Evolutionary conservation across 441 rosid species (phyloP), one percentile per base, ranked within the genome.

Genomic region (Erysimum pusillum): DNA sequence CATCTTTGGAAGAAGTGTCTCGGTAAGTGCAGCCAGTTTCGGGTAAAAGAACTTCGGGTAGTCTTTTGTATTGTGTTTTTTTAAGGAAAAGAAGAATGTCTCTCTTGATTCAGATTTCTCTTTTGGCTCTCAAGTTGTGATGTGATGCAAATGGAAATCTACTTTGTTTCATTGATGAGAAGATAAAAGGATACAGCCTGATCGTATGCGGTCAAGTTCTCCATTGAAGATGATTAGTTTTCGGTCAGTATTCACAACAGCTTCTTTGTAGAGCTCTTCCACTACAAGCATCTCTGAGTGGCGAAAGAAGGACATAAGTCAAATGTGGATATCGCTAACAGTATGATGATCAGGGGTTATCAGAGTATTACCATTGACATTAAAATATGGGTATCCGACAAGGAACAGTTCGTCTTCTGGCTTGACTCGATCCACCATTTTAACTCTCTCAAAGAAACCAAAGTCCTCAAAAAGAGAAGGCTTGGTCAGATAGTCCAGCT

Each of bases 1-100:
- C 94, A 94, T 91, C 81, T 71, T 69, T 0, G 97, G 97, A 59
- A 94, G 87, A 11, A 94, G 86, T 6, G 93, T 84, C 71, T 88
- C 86, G 58, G 92, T 70, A 10, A 94, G 92, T 15, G 93, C 86
- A 38, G 92, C 96, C 59, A 94, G 90, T 90, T 92, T 94, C 1
- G 99, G 98, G 85, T 94, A 92, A 87, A 94, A 94, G 83, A 94
- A 89, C 31, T 97, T 61, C 14, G 99, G 99, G 79, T 94, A 94
- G 83, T 94, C 98, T 94, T 73, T 63, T 49, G 4, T 52, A 12
- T 72, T 67, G 56, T 32, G 9, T 1, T 28, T 8, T 53, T 83
- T 67, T 83, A 83, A 87, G 90, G 77, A 22, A 73, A 74, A 75
- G 79, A 67, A 32, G 62, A 51, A 41, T 60, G 36, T 76, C 28